Base-by-base conservation (phyloP, 78 protist genomes). In the Diacronema lutheri region DNA sequence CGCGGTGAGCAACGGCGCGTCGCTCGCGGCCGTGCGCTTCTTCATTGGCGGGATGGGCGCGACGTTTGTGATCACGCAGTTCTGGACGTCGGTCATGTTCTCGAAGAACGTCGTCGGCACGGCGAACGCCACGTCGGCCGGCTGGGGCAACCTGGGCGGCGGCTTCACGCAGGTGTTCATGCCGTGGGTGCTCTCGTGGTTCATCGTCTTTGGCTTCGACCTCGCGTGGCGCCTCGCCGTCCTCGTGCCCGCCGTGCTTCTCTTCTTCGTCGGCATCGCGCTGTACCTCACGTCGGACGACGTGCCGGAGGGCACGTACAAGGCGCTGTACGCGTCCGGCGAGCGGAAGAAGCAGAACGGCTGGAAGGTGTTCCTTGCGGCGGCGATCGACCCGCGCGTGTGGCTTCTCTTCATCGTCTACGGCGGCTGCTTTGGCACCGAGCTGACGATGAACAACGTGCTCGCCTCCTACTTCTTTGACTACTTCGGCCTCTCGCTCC, bases 121-220 rank as follows among this genome's bases (percentile, higher is more conserved):
- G 14, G 66, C 44, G 35, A 78, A 46, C 64, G 62, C 83, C 46
- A 78, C 66, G 1, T 62, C 83, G 21, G 83, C 29, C 41, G 83
- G 83, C 40, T 78, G 83, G 83, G 83, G 83, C 62, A 78, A 78
- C 64, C 44, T 55, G 14, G 83, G 83, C 38, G 83, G 83, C 41
- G 83, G 83, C 62, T 0, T 78, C 41, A 78, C 83, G 37, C 29
- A 31, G 16, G 57, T 58, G 23, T 0, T 55, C 14, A 78, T 78
- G 83, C 40, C 33, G 33, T 7, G 10, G 35, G 5, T 74, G 33
- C 25, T 25, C 57, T 26, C 5, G 26, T 4, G 46, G 29, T 33
- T 56, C 62, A 35, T 56, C 38, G 11, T 14, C 77, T 13, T 46
- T 0, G 61, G 23, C 64, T 3, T 35, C n/a, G 11, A 55, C 72